These are phyloP conservation scores for Mucor saturninus DNA, from an alignment of 371 early-diverging fungal genomes.

Conservation along the genomic window DNA sequence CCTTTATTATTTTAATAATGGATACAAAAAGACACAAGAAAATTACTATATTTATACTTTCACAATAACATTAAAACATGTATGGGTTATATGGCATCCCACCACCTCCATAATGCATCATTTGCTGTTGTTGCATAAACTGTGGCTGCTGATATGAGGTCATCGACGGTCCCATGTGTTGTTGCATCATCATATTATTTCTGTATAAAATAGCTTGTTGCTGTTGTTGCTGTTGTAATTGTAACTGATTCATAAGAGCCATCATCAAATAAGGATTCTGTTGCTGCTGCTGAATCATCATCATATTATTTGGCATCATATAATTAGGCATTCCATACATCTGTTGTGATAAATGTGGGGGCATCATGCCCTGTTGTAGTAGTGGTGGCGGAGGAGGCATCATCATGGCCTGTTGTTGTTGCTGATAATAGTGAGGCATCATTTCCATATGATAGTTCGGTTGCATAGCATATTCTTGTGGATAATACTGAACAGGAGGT, in stretches of 20 bases:
- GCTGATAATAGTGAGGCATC: background rate
- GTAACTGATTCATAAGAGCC: slow-evolving; percentile 9
- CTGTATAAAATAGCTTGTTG: slow-evolving; percentile 3
- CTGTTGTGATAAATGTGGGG: background rate
- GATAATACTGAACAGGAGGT: background rate
- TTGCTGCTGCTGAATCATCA: slow-evolving; percentile 3
- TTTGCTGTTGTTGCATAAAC: slow-evolving; percentile 12
- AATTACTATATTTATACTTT: too few species aligned
- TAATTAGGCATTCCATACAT: too few species aligned
- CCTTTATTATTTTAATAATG: too few species aligned
- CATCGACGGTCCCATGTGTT: slow-evolving; percentile 17
- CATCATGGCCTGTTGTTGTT: background rate
- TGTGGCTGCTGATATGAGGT: background rate
- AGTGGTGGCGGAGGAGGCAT: background rate
- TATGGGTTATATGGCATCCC: slow-evolving; percentile 4
- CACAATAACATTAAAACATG: slow-evolving; percentile 1
- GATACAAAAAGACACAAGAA: too few species aligned
- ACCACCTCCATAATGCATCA: slow-evolving; percentile 13
- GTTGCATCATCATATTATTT: slow-evolving; percentile 12
- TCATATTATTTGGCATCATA: slow-evolving; percentile 1
- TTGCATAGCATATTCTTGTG: background rate
- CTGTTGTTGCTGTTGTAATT: slow-evolving; percentile 13
- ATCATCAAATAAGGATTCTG: slow-evolving; percentile 17
- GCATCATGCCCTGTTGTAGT: slow-evolving; percentile 4
- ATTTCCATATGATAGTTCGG: background rate